A percentile compares a stretch with the other conserved stretches of the same genome.
Conservation (phyloP, 306 rosid genomes). For the Styphnolobium japonicum region DNA sequence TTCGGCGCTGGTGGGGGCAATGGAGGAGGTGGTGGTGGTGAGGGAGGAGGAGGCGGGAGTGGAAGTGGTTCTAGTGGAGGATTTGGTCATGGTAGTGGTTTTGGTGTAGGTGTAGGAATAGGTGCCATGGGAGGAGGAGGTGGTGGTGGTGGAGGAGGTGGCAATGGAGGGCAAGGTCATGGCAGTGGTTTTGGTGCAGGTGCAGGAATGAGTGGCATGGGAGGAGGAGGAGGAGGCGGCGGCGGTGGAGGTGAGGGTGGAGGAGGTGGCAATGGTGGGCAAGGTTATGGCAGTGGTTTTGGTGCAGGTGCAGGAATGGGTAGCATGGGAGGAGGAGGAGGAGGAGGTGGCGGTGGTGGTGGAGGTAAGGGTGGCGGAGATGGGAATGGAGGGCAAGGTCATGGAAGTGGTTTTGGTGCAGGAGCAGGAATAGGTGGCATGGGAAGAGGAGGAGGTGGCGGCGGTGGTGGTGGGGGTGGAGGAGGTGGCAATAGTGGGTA, state of each 20-base stretch:
- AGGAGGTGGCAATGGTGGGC: not conserved
- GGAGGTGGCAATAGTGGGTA: slow-evolving; percentile 8
- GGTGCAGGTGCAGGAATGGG: slow-evolving; percentile 42
- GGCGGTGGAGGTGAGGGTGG: slow-evolving; percentile 32
- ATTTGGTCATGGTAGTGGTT: slow-evolving; percentile 35
- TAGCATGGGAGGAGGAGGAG: slow-evolving; percentile 6
- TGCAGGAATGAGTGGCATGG: slow-evolving; percentile 22
- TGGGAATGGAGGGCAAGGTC: slow-evolving; percentile 35
- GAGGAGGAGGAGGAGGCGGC: slow-evolving; percentile 40
- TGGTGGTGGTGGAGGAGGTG: slow-evolving; percentile 23
- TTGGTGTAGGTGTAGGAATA: slow-evolving; percentile 9
- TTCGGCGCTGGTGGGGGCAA: slow-evolving; percentile 23
- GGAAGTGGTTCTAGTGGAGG: slow-evolving; percentile 7
- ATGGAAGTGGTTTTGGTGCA: slow-evolving; percentile 43
- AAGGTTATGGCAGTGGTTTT: slow-evolving; percentile 41
- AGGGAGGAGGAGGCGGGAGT: slow-evolving; percentile 34
- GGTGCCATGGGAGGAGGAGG: no score
- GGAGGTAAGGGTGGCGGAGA: slow-evolving; percentile 29
- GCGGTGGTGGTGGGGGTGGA: not conserved
- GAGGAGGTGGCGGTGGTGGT: slow-evolving; percentile 28
- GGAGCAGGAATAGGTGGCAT: not conserved
- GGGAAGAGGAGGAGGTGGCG: slow-evolving; percentile 21
- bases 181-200: slow-evolving; percentile 54
- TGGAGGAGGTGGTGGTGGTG: slow-evolving; percentile 28
- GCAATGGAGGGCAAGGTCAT: slow-evolving; percentile 47